phyloP scores from a whole-genome alignment of 2,329 filamentous ascomycete genomes.

The Colletotrichum siamense region DNA sequence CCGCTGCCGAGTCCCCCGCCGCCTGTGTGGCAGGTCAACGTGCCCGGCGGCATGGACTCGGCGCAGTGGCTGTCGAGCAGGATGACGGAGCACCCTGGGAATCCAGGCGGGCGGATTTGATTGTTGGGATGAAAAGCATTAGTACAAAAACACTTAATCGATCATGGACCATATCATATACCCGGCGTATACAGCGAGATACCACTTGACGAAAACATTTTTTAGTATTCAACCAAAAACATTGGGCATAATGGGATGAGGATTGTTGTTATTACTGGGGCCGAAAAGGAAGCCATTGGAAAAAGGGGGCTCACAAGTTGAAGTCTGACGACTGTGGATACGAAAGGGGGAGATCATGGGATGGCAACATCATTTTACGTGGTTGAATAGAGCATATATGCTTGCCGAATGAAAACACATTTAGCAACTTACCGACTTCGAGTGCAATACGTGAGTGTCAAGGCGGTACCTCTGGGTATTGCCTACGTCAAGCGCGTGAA shows the following conservation, averaged over 20 bases:
- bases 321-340: neutral
- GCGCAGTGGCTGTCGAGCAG: constrained; percentile 9
- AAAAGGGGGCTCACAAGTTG: neutral
- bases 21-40: constrained; percentile 1
- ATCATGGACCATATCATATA: neutral
- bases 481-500: neutral
- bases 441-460: neutral
- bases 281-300: neutral
- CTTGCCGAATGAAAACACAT: neutral
- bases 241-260: neutral
- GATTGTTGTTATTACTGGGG: neutral
- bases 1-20: neutral
- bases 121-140: neutral
- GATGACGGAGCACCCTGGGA: constrained; percentile 8
- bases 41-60: neutral
- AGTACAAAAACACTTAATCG: too few relatives aligned
- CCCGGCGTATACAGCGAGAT: neutral
- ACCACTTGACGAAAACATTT: neutral
- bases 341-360: neutral
- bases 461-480: neutral
- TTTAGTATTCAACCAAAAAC: neutral
- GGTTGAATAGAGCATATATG: neutral
- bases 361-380: neutral
- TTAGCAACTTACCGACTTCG: neutral
- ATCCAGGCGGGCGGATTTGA: neutral